These are phyloP conservation scores for Pisolithus orientalis DNA, from an alignment of 768 basidiomycete genomes.

Conservation along the genomic window DNA sequence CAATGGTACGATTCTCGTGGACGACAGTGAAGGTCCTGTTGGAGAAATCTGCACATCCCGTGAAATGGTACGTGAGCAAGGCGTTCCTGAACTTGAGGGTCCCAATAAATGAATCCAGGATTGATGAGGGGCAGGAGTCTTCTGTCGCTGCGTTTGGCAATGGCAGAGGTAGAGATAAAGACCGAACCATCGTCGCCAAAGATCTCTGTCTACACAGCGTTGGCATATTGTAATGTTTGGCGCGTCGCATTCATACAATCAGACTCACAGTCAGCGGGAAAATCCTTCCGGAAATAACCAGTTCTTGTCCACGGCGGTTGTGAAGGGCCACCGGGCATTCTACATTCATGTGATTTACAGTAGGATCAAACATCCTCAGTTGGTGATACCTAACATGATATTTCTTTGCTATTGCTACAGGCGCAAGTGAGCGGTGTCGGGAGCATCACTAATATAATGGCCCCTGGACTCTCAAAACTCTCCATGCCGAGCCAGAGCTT, in stretches of 20 bases:
- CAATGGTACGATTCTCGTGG: conserved; percentile 91
- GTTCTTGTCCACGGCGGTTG: too few species aligned
- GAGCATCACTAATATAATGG: too few species aligned
- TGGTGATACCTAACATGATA: too few species aligned
- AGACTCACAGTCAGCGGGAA: neutral
- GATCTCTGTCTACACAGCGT: conserved; percentile 73
- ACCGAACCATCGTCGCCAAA: conserved; percentile 60
- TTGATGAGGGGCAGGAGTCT: conserved; percentile 75
- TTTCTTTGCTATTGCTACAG: neutral
- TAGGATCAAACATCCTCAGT: too few species aligned
- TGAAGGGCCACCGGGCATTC: too few species aligned
- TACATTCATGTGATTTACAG: too few species aligned
- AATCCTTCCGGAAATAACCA: too few species aligned
- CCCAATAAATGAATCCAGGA: conserved; percentile 41
- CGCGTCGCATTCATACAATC: neutral
- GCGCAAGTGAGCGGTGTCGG: too few species aligned
- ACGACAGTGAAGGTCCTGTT: conserved; percentile 82
- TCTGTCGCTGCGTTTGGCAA: conserved; percentile 70
- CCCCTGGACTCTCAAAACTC: conserved; percentile 8
- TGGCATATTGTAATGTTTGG: conserved; percentile 42
- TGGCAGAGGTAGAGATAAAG: conserved; percentile 68
- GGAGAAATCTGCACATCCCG: conserved; percentile 70
- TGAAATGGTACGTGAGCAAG: conserved; percentile 63
- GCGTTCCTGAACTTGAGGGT: neutral
- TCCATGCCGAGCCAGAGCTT: conserved; percentile 9